Conservation (phyloP, 768 basidiomycete genomes). For the Boletus barrowsii region DNA sequence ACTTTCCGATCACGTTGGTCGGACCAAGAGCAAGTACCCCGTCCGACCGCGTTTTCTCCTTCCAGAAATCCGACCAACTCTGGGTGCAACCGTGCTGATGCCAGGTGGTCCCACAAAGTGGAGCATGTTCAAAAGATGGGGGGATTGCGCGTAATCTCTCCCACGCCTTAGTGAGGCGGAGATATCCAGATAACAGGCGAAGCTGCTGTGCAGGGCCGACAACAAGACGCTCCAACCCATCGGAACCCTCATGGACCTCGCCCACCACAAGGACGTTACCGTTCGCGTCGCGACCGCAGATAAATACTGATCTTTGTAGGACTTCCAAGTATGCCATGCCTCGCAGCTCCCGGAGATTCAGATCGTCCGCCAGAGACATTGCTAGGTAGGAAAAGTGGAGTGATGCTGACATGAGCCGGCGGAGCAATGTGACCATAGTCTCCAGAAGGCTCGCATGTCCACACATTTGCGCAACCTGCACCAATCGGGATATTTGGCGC, state of each 20-base stretch:
- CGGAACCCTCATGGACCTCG: constrained; percentile 30
- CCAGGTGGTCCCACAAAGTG: constrained; percentile 65
- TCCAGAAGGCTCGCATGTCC: constrained; percentile 56
- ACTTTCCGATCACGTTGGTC: constrained; percentile 65
- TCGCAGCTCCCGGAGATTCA: constrained; percentile 54
- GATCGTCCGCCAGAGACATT: constrained; percentile 70
- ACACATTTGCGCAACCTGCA: constrained; percentile 67
- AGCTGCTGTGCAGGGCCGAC: constrained; percentile 59
- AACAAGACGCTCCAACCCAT: constrained; percentile 46
- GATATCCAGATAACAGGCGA: constrained; percentile 66
- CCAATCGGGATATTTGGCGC: constrained; percentile 54
- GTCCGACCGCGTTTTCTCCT: constrained; percentile 66
- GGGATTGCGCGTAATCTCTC: constrained; percentile 57
- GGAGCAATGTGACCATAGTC: constrained; percentile 57
- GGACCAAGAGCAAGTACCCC: constrained; percentile 54
- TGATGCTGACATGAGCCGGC: constrained; percentile 59
- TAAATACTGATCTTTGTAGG: constrained; percentile 55
- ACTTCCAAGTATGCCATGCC: constrained; percentile 71
- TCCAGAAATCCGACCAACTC: constrained; percentile 79
- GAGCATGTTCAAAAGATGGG: constrained; percentile 61
- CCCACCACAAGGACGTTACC: constrained; percentile 26
- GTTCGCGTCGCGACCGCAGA: constrained; percentile 12
- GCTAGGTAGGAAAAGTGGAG: constrained; percentile 69
- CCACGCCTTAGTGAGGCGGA: constrained; percentile 65
- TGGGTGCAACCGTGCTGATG: constrained; percentile 70